Base-by-base conservation (phyloP, 768 basidiomycete genomes). In the Auricularia sp. region DNA sequence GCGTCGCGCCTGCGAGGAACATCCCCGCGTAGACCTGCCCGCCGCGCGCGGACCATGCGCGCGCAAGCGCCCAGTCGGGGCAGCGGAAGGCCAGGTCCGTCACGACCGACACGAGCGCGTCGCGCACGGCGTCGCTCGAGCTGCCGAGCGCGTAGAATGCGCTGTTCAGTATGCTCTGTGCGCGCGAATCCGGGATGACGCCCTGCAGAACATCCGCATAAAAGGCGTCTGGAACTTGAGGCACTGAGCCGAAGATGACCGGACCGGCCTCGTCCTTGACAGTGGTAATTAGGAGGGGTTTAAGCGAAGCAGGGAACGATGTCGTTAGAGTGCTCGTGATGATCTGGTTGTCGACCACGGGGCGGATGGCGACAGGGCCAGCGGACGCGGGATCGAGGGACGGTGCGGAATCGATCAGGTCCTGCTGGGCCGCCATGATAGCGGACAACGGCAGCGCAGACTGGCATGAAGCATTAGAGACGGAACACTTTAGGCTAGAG, bases 21-120 rank as follows among this genome's bases (percentile, higher is more conserved):
- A 84, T 67, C 35, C 87, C 88, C 21, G 88, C 86, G 69, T 79
- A 90, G n/a, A 81, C 87, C 43, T 71, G 78, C 10, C 87, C 88
- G 34, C 89, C 87, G 65, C 81, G 69, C 43, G 74, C 71, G n/a
- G 80, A 81, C 87, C 86, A 91, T 68, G 79, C 82, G 47, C 87
- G 78, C 1, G 87, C 82, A 66, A 90, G 87, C 3, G 83, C 83
- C 87, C 86, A 90, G 36, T 79, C 79, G 16, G 90, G 76, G 72
- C 89, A 90, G 67, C 80, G 82, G 84, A 84, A 91, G 10, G 85
- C 66, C 65, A 84, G 81, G 72, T 91, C 90, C 1, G 89, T 88
- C 56, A 83, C 87, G 23, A 90, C 72, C 29, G 68, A 64, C 70
- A 84, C 77, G 29, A 90, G 76, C 64, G 78, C 79, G 71, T 88